Base-by-base conservation (phyloP, 2,329 filamentous ascomycete species). In the Diaporthe vexans region DNA sequence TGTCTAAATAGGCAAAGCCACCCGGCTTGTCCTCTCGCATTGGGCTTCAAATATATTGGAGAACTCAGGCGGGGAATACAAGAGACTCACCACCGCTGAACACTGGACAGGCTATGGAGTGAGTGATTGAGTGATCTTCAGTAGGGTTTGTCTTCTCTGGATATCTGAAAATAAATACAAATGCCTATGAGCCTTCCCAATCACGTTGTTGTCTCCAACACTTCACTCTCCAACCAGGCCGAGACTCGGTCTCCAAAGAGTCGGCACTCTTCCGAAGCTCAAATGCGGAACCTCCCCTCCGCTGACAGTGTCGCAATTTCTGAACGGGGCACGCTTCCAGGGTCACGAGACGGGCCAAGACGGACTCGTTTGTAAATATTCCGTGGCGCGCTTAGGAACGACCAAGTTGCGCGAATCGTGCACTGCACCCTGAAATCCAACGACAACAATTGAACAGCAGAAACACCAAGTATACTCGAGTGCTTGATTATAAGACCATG, bases 271-370 rank as follows among this genome's bases (percentile, higher is more conserved):
- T 63, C 59, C 26, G 59, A 48, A 48, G 46, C 46, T 48, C 46
- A 48, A 19, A 63, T 48, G 10, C 59, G 59, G 59, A 63, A 63
- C 59, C 40, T 46, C 40, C 9, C 59, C 21, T 63, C 59, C 59
- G 59, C 40, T 48, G 59, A 33, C 40, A 46, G 26, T 46, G 59
- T 63, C 26, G 59, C 24, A 33, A 46, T 29, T 63, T 40, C 21
- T 33, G 4, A 21, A 46, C 19, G 58, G 58, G 13, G 58, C 24
- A 7, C 17, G 2, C 43, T n/a, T 15, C 59, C 40, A 63, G 24
- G 40, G 59, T 46, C 40, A 21, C 59, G 40, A 48, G 24, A 46
- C 40, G 59, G 40, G 59, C 40, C 40, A 63, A 48, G 59, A 46
- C 59, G 59, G 59, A 9, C 40, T 19, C 8, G 17, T 33, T 9